phyloP scores from a whole-genome alignment of 2,329 filamentous ascomycete genomes.

The Tolypocladium nubicola region DNA sequence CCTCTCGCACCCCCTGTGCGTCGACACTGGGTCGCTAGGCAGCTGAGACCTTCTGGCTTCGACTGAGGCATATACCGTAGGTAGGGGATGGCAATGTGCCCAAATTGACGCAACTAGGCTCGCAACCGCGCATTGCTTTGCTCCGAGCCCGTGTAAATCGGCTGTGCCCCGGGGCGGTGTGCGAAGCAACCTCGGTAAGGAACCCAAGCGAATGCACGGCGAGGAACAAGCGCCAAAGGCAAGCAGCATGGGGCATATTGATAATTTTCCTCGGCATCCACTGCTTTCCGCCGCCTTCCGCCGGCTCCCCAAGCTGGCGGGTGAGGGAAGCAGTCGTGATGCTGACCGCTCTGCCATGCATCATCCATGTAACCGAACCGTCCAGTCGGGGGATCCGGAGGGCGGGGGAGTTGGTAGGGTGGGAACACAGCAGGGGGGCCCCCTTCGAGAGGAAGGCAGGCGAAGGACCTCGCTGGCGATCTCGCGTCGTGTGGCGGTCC shows the following conservation, averaged over 20 bases:
- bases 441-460: background rate
- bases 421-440: background rate
- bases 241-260: background rate
- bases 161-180: background rate
- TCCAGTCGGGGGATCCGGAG: background rate
- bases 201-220: background rate
- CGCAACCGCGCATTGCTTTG: background rate
- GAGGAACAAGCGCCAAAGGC: background rate
- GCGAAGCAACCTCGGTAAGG: background rate
- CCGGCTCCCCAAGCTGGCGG: background rate
- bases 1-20: background rate
- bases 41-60: background rate
- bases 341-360: slow-evolving; percentile 1
- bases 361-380: background rate
- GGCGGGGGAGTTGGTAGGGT: background rate
- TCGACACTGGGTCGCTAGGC: background rate
- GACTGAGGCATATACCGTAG: background rate
- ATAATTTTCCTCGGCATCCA: background rate
- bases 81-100: background rate
- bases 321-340: background rate
- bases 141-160: background rate
- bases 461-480: background rate
- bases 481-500: background rate
- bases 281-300: background rate
- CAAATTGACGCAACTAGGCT: background rate